These are phyloP conservation scores for Bretschneidera sinensis DNA, from an alignment of 345 rosid genomes.

Conservation along the genomic window DNA sequence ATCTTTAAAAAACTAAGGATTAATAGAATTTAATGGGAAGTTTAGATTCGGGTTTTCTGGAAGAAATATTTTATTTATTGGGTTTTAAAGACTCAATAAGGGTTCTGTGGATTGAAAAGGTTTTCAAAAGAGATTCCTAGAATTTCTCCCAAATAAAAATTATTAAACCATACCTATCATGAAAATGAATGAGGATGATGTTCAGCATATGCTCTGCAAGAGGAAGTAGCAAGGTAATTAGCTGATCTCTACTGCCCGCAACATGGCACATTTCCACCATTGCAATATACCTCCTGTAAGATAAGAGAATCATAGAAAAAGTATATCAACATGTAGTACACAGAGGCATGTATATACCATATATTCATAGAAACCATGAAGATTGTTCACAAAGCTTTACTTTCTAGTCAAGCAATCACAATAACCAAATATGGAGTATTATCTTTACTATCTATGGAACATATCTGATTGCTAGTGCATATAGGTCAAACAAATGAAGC, in stretches of 20 bases:
- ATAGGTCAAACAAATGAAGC: too few species aligned
- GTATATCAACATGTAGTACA: background rate
- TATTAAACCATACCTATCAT: constrained; percentile 51
- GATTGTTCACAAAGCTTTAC: background rate
- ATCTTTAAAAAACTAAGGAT: background rate
- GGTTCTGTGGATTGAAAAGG: background rate
- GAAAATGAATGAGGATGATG: constrained; percentile 70
- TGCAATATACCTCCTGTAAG: constrained; percentile 83
- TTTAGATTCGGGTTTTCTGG: background rate
- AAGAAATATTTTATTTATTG: too few species aligned
- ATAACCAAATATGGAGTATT: background rate
- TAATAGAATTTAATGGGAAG: background rate
- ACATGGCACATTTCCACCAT: constrained; percentile 94
- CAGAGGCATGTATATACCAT: background rate
- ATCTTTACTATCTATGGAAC: background rate
- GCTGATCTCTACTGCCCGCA: constrained; percentile 71
- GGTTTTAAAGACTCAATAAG: background rate
- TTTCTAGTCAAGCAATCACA: background rate
- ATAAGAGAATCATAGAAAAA: background rate
- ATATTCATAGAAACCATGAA: background rate
- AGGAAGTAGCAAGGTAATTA: constrained; percentile 62
- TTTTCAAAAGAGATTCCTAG: too few species aligned
- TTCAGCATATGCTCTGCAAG: constrained; percentile 74
- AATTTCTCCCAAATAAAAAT: background rate
- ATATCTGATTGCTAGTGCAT: too few species aligned